phyloP scores from a whole-genome alignment of 2,329 filamentous ascomycete genomes.

The Colletotrichum sp. region DNA sequence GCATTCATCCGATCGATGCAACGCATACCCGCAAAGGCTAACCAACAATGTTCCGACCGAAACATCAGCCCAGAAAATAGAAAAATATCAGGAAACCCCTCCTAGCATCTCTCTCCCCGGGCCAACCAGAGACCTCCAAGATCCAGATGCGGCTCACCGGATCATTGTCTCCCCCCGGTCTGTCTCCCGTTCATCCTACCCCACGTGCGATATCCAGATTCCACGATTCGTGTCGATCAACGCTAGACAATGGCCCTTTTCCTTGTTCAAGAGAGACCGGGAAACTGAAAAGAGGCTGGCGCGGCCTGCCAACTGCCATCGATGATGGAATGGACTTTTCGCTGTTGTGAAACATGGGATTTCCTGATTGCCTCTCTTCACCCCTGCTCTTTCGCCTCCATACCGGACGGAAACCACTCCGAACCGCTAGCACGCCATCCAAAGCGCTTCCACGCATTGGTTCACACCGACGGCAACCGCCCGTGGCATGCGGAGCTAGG shows the following conservation, averaged over 20 bases:
- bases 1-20: not conserved
- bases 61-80: not conserved
- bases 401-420: not conserved
- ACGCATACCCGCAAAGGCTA: not conserved
- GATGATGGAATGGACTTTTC: conserved; percentile 21
- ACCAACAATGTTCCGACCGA: not conserved
- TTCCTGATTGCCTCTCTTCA: not conserved
- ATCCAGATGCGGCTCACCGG: conserved; percentile 9
- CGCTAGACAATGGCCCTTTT: not conserved
- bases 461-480: not conserved
- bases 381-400: not conserved
- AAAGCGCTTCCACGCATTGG: not conserved
- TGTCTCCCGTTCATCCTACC: not conserved
- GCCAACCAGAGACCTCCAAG: not conserved
- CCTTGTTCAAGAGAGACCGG: not conserved
- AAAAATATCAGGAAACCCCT: not conserved
- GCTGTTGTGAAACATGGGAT: conserved; percentile 19
- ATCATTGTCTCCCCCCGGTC: not conserved
- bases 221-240: conserved; percentile 13
- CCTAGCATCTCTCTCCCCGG: not conserved
- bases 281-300: not conserved
- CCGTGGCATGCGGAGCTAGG: conserved; percentile 11
- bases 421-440: conserved; percentile 4
- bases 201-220: conserved; percentile 15
- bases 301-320: not conserved